Percentiles rank a stretch among this genome's conserved stretches.
Evolutionary conservation across 148 eudicot genomes (phyloP).

Genomic region (Rhododendron molle): DNA sequence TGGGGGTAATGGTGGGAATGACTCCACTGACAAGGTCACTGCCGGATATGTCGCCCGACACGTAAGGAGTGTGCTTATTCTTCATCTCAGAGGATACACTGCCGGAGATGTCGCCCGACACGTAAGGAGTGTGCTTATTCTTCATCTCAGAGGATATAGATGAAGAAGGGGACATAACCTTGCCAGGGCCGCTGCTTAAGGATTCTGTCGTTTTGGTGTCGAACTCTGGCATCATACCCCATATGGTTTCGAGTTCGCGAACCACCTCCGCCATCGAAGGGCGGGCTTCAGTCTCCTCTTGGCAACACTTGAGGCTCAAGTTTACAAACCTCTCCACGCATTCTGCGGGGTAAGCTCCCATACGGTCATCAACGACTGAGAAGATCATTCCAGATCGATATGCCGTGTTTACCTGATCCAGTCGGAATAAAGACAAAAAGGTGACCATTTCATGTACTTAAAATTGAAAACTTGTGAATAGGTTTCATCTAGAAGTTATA

Average conservation of each 20-base stretch:
- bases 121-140: slow-evolving; percentile 24
- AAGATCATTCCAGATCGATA: slow-evolving; percentile 45
- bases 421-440: neutral
- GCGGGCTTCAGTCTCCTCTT: slow-evolving; percentile 39
- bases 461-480: neutral
- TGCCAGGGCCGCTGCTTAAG: slow-evolving; percentile 12
- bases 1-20: slow-evolving; percentile 36
- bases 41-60: slow-evolving; percentile 42
- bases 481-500: neutral
- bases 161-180: slow-evolving; percentile 15
- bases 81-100: slow-evolving; percentile 29
- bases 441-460: neutral
- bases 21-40: slow-evolving; percentile 57
- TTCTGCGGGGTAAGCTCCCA: slow-evolving; percentile 71
- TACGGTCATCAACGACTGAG: slow-evolving; percentile 46
- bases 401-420: slow-evolving; percentile 50
- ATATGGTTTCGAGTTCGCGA: slow-evolving; percentile 44
- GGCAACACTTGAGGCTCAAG: slow-evolving; percentile 49
- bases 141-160: slow-evolving; percentile 24
- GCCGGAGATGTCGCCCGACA: slow-evolving; percentile 42
- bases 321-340: slow-evolving; percentile 45
- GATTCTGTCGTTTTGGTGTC: slow-evolving; percentile 23
- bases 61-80: slow-evolving; percentile 24
- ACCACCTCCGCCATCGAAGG: slow-evolving; percentile 57
- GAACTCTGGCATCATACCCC: slow-evolving; percentile 44